phyloP scores from a whole-genome alignment of 495 filamentous ascomycete species.

The Xylaria telfairii region DNA sequence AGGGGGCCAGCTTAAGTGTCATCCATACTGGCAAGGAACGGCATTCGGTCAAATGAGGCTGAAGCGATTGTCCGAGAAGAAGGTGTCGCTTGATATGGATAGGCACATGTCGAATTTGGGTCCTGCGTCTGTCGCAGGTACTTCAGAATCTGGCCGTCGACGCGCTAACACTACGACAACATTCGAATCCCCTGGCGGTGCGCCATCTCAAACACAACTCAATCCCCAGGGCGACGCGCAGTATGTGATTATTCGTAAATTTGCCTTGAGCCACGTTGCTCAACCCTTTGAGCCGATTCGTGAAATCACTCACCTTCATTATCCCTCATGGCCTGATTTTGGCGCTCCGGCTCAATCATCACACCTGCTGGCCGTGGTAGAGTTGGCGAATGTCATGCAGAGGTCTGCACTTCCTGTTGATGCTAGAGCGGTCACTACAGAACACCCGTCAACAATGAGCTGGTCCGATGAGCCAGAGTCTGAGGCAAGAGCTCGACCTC shows the following conservation, averaged over 20 bases:
- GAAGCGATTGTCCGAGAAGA: conserved; percentile 77
- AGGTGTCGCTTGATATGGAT: conserved; percentile 73
- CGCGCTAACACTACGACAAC: conserved; percentile 38
- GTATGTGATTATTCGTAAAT: conserved; percentile 84
- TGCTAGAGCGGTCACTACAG: conserved; percentile 37
- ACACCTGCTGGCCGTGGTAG: conserved; percentile 84
- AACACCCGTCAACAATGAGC: conserved; percentile 40
- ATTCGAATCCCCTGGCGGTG: conserved; percentile 16
- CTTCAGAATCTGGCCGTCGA: conserved; percentile 36
- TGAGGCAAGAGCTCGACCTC: conserved; percentile 62
- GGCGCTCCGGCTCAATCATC: conserved; percentile 87
- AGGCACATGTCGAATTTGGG: conserved; percentile 47
- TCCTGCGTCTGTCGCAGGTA: conserved; percentile 32
- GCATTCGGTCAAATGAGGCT: conserved; percentile 83
- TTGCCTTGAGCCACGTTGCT: conserved; percentile 76
- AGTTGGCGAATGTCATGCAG: conserved; percentile 75
- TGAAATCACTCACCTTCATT: conserved; percentile 95
- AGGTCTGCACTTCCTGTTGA: conserved; percentile 49
- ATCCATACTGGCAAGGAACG: conserved; percentile 86
- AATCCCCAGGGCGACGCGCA: conserved; percentile 61
- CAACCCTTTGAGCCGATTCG: conserved; percentile 86
- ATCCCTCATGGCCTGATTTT: conserved; percentile 94
- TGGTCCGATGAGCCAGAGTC: conserved; percentile 61
- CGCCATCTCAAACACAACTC: conserved; percentile 13
- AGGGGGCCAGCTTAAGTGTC: conserved; percentile 92